phyloP scores from a whole-genome alignment of 164 flowering plant genomes.

The Magnolia changhungtana region DNA sequence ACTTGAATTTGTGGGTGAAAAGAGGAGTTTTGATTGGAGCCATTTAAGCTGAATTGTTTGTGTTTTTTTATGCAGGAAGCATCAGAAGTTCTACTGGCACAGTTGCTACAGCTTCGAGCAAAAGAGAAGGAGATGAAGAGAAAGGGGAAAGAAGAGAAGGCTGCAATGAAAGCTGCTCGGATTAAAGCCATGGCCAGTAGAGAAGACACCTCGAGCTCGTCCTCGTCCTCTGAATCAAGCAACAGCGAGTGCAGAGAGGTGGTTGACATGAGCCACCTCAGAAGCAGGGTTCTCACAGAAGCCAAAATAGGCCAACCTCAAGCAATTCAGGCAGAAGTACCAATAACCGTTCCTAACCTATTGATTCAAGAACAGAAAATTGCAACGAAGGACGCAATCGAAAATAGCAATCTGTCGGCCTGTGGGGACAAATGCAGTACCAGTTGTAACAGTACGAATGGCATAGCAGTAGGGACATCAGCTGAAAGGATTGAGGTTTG shows the following conservation, averaged over 20 bases:
- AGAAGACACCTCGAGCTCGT: slow-evolving; percentile 21
- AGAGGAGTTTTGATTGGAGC: not conserved
- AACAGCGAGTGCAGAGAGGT: slow-evolving; percentile 52
- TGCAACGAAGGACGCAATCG: not conserved
- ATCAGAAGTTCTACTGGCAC: slow-evolving; percentile 14
- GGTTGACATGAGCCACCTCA: slow-evolving; percentile 34
- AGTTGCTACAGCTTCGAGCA: slow-evolving; percentile 16
- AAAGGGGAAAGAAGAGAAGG: slow-evolving; percentile 22
- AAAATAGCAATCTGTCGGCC: too few species aligned
- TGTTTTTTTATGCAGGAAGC: slow-evolving; percentile 19
- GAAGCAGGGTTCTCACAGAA: slow-evolving; percentile 10
- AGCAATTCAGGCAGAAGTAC: not conserved
- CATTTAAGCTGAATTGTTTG: not conserved
- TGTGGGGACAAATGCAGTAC: slow-evolving; percentile 3
- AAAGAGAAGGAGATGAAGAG: slow-evolving; percentile 14
- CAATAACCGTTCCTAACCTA: not conserved
- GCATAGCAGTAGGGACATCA: not conserved
- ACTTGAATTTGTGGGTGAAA: not conserved
- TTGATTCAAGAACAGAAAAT: not conserved
- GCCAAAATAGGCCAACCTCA: slow-evolving; percentile 2
- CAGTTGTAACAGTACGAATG: not conserved
- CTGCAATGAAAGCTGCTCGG: slow-evolving; percentile 13
- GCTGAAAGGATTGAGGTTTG: slow-evolving; percentile 66
- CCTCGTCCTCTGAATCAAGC: slow-evolving; percentile 46
- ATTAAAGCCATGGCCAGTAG: slow-evolving; percentile 5